phyloP scores from a whole-genome alignment of 352 stramenopile genomes.

The Globisporangium echinulatum region DNA sequence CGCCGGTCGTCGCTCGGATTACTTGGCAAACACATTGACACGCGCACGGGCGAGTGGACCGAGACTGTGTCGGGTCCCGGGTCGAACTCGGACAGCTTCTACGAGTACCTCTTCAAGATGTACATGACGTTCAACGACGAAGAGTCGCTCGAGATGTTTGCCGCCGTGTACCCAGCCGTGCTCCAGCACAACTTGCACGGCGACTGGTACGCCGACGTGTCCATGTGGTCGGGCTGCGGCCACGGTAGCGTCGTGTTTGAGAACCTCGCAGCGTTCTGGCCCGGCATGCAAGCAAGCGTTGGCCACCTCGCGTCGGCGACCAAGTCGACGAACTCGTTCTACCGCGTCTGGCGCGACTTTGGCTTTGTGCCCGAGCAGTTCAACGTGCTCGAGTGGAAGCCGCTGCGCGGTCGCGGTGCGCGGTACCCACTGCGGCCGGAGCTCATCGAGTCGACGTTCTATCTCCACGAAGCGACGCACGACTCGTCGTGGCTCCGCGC shows the following conservation, averaged over 20 bases:
- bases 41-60: slow-evolving; percentile 80
- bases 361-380: slow-evolving; percentile 97
- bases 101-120: slow-evolving; percentile 98
- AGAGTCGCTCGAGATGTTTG: slow-evolving; percentile 91
- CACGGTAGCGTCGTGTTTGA: slow-evolving; percentile 58
- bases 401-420: slow-evolving; percentile 41
- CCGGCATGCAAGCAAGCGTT: slow-evolving; percentile 93
- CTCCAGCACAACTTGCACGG: slow-evolving; percentile 66
- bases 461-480: slow-evolving; percentile 90
- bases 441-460: slow-evolving; percentile 96
- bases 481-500: slow-evolving; percentile 79
- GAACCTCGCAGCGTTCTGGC: slow-evolving; percentile 95
- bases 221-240: slow-evolving; percentile 70
- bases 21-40: slow-evolving; percentile 96
- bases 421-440: slow-evolving; percentile 95
- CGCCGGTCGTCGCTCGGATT: slow-evolving; percentile 78
- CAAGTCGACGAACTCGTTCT: slow-evolving; percentile 92
- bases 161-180: slow-evolving; percentile 59
- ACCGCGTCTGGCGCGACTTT: slow-evolving; percentile 92
- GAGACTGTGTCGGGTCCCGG: slow-evolving; percentile 78
- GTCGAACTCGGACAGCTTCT: slow-evolving; percentile 97
- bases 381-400: slow-evolving; percentile 80
- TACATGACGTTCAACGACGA: slow-evolving; percentile 93
- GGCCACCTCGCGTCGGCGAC: slow-evolving; percentile 85
- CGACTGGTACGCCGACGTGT: slow-evolving; percentile 84